These are phyloP conservation scores for Venturiaceae sp. DNA, from an alignment of 2,329 filamentous ascomycete species.

Conservation along the genomic window DNA sequence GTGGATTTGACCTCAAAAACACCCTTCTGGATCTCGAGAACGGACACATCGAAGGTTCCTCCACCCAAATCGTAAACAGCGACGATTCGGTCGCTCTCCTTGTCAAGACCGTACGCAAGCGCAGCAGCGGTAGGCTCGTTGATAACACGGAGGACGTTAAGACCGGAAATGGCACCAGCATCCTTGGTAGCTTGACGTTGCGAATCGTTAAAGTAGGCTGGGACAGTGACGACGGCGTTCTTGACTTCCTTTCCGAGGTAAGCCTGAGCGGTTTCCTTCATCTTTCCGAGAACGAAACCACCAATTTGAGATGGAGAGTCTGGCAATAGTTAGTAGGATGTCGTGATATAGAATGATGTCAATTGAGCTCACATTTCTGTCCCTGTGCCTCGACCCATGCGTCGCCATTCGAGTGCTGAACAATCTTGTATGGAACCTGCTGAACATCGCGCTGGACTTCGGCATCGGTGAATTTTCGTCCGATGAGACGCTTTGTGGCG, in stretches of 20 bases:
- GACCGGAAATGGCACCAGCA: slow-evolving; percentile 88
- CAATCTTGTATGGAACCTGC: slow-evolving; percentile 97
- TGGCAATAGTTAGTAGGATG: neutral
- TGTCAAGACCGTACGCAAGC: slow-evolving; percentile 91
- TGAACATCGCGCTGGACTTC: slow-evolving; percentile 97
- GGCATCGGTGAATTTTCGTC: slow-evolving; percentile 86
- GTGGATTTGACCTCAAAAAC: slow-evolving; percentile 99
- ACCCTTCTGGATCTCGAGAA: slow-evolving; percentile 94
- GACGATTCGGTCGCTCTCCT: slow-evolving; percentile 80
- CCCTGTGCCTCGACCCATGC: slow-evolving; percentile 91
- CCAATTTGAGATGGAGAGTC: slow-evolving; percentile 95
- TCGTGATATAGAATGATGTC: neutral
- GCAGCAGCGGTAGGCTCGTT: slow-evolving; percentile 97
- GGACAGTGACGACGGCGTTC: slow-evolving; percentile 95
- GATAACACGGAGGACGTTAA: slow-evolving; percentile 94
- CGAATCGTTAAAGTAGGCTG: slow-evolving; percentile 97
- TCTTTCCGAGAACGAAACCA: slow-evolving; percentile 94
- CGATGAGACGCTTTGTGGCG: slow-evolving; percentile 97
- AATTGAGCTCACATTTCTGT: slow-evolving; percentile 54
- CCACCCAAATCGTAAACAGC: slow-evolving; percentile 97
- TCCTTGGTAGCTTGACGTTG: slow-evolving; percentile 98
- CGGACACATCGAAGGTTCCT: slow-evolving; percentile 98
- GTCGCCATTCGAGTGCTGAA: slow-evolving; percentile 92
- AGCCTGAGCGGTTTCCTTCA: slow-evolving; percentile 96
- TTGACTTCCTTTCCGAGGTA: slow-evolving; percentile 85